Conservation (phyloP, 495 filamentous ascomycete genomes). For the Thermochaetoides thermophila region DNA sequence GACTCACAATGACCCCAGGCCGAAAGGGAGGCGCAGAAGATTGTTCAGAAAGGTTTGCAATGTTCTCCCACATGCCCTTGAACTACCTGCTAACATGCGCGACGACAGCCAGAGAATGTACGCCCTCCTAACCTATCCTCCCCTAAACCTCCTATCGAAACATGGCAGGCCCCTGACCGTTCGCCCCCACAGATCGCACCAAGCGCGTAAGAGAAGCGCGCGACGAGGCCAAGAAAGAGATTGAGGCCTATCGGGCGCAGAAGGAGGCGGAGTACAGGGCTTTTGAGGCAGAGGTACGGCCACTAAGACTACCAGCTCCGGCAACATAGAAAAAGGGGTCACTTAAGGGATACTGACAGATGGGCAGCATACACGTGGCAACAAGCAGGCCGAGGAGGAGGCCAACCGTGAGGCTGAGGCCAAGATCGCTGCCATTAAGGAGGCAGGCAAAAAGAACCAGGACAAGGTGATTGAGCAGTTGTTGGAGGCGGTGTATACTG, state of each 20-base stretch:
- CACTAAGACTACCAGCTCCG: neutral
- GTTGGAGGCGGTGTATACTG: conserved; percentile 53
- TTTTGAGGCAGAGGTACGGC: conserved; percentile 81
- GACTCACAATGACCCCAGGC: conserved; percentile 39
- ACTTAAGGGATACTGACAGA: neutral
- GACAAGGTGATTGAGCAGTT: conserved; percentile 68
- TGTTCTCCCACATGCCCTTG: neutral
- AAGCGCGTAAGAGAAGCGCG: conserved; percentile 93
- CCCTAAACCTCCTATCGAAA: neutral
- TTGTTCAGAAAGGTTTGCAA: conserved; percentile 74
- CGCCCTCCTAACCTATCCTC: conserved; percentile 1
- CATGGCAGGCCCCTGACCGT: too few relatives aligned
- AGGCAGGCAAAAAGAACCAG: conserved; percentile 61
- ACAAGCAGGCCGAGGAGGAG: conserved; percentile 76
- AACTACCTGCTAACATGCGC: conserved; percentile 3
- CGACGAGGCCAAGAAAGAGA: conserved; percentile 91
- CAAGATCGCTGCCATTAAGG: conserved; percentile 70
- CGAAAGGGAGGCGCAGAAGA: conserved; percentile 97
- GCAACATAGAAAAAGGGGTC: neutral
- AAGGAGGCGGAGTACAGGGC: conserved; percentile 94
- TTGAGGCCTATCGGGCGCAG: conserved; percentile 78
- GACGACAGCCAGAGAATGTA: conserved; percentile 28
- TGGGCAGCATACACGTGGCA: conserved; percentile 64
- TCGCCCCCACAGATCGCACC: conserved; percentile 58
- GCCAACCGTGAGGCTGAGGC: conserved; percentile 67